Conservation (phyloP, 1,284 basidiomycete genomes). For the Meira nashicola region DNA sequence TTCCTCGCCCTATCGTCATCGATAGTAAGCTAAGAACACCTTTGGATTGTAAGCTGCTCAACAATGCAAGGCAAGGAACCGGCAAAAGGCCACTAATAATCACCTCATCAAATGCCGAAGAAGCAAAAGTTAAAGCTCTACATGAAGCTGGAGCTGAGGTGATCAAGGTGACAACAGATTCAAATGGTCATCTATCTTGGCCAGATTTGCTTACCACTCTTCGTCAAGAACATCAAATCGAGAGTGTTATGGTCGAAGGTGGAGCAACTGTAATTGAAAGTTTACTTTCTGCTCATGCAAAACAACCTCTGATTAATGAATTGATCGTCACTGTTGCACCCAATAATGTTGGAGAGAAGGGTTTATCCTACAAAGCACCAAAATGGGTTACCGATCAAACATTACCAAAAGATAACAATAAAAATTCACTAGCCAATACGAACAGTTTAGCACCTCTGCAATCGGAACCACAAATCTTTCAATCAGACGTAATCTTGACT, state of each 20-base stretch:
- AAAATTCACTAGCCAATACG: background rate
- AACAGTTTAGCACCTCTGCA: background rate
- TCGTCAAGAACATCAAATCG: conserved; percentile 57
- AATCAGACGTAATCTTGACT: conserved; percentile 8
- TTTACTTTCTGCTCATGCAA: conserved; percentile 59
- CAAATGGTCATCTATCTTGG: conserved; percentile 18
- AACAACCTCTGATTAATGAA: conserved; percentile 61
- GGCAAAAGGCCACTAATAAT: conserved; percentile 75
- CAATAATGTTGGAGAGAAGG: conserved; percentile 67
- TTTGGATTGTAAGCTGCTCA: conserved; percentile 67
- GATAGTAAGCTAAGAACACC: conserved; percentile 70
- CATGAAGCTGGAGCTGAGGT: conserved; percentile 55
- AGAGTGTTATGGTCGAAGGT: conserved; percentile 89
- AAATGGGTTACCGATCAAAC: conserved; percentile 39
- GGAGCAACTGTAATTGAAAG: conserved; percentile 76
- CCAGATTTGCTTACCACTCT: conserved; percentile 21
- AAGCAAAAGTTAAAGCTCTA: conserved; percentile 34
- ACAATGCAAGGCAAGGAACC: conserved; percentile 61
- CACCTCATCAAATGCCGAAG: conserved; percentile 51
- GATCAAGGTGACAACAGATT: conserved; percentile 44
- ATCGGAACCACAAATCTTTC: conserved; percentile 2
- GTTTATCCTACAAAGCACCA: conserved; percentile 55
- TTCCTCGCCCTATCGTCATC: conserved; percentile 78
- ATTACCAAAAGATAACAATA: background rate
- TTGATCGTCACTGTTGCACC: conserved; percentile 80